A percentile compares a stretch with the other conserved stretches of the same genome.
Evolutionary conservation across 768 basidiomycete genomes (phyloP).

Genomic region (Phallus indusiatus): DNA sequence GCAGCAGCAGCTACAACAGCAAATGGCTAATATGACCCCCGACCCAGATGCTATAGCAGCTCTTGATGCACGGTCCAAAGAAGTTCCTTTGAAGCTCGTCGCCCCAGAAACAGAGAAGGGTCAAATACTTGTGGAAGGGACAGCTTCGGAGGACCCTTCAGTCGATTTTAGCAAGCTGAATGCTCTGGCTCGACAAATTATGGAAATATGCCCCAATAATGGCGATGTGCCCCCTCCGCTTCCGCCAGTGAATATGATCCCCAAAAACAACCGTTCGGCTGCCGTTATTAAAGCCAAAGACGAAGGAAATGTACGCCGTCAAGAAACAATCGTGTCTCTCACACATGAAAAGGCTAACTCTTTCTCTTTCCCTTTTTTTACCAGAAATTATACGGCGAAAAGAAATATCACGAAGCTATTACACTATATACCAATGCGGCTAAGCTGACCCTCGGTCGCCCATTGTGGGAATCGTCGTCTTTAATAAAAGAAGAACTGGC

Average conservation of each 20-base stretch:
- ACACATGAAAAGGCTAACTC: not conserved
- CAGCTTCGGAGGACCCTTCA: not conserved
- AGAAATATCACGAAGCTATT: constrained; percentile 63
- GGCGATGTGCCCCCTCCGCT: constrained; percentile 19
- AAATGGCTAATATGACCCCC: not conserved
- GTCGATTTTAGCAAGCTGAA: constrained; percentile 2
- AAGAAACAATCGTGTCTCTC: not conserved
- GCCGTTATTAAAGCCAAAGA: constrained; percentile 78
- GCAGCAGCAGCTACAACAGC: not conserved
- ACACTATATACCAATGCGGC: constrained; percentile 73
- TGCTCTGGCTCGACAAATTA: not conserved
- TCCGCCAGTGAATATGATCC: constrained; percentile 62
- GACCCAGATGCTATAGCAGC: constrained; percentile 2
- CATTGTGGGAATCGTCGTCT: constrained; percentile 82
- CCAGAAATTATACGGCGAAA: constrained; percentile 70
- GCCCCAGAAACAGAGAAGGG: not conserved
- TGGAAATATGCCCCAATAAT: constrained; percentile 19
- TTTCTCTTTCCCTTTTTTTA: not conserved
- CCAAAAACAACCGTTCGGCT: constrained; percentile 66
- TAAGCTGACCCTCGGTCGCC: constrained; percentile 65
- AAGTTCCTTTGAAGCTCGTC: constrained; percentile 4
- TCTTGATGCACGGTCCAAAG: constrained; percentile 6
- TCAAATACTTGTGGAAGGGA: not conserved
- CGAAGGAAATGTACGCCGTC: constrained; percentile 77
- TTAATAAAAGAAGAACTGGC: constrained; percentile 86